Conservation (phyloP, 2,329 filamentous ascomycete species). For the Trichoderma atroviride region DNA sequence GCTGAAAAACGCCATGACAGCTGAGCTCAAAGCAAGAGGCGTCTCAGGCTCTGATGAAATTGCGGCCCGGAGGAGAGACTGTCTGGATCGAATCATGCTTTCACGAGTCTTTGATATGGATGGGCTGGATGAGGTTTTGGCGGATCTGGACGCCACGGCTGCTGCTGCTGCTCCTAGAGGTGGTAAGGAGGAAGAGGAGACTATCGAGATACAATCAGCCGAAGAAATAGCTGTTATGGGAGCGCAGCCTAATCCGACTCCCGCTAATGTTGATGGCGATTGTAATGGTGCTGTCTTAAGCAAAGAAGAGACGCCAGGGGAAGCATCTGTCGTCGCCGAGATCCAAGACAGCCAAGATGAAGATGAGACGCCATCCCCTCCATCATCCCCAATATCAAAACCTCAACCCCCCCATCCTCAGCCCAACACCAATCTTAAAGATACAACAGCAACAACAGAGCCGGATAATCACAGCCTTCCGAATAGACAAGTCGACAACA, state of each 20-base stretch:
- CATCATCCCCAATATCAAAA: conserved; percentile 15
- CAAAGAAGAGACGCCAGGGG: background rate
- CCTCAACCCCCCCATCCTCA: background rate
- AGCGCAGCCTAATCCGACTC: background rate
- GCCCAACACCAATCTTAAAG: background rate
- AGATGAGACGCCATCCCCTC: conserved; percentile 29
- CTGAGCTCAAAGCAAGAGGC: conserved; percentile 37
- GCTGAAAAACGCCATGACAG: conserved; percentile 46
- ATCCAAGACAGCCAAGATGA: conserved; percentile 43
- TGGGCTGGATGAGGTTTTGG: conserved; percentile 59
- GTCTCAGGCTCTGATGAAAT: conserved; percentile 25
- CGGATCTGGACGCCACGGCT: conserved; percentile 47
- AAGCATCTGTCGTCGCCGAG: conserved; percentile 30
- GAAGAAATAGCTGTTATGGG: background rate
- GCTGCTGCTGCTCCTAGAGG: background rate
- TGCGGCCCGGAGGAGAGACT: conserved; percentile 35
- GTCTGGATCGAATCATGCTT: conserved; percentile 55
- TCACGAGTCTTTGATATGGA: conserved; percentile 62
- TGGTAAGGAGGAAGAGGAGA: background rate
- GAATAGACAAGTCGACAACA: background rate
- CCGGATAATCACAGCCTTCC: no score
- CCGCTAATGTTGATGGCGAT: background rate
- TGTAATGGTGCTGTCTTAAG: background rate
- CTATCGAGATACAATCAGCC: background rate
- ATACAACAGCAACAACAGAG: background rate